Conservation (phyloP, 2,329 filamentous ascomycete species). For the Pyrenophora seminiperda region DNA sequence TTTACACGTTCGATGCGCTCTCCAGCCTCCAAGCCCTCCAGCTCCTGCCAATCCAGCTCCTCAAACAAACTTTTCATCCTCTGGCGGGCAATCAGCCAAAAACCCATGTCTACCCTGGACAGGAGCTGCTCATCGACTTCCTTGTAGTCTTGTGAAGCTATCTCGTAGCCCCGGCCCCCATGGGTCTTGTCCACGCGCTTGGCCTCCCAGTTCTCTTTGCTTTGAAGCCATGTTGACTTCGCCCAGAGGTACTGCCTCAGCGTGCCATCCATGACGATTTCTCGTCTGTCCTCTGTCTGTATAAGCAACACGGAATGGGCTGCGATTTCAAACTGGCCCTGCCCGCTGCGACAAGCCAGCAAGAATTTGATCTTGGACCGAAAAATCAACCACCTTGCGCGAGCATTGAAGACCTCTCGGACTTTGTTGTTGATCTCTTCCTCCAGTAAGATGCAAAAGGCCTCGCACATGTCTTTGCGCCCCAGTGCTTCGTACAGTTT, state of each 20-base stretch:
- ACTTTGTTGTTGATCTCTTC: not conserved
- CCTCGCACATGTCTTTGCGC: slow-evolving; percentile 7
- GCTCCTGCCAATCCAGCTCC: slow-evolving; percentile 10
- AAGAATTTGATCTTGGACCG: not conserved
- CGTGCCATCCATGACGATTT: slow-evolving; percentile 12
- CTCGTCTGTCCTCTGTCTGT: not conserved
- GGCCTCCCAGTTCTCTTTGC: not conserved
- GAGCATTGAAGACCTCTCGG: not conserved
- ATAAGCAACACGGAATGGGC: slow-evolving; percentile 11
- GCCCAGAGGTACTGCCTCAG: slow-evolving; percentile 13
- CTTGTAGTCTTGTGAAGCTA: not conserved
- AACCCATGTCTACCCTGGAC: not conserved
- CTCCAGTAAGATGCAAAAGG: slow-evolving; percentile 6
- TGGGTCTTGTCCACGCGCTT: not conserved
- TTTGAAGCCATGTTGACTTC: slow-evolving; percentile 7
- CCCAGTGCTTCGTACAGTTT: not conserved
- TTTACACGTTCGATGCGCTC: slow-evolving; percentile 1
- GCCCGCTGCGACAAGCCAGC: not conserved
- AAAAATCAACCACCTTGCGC: not conserved
- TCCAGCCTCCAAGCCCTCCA: not conserved
- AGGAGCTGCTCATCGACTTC: too few relatives aligned
- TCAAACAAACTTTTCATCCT: slow-evolving; percentile 3
- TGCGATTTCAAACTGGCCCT: not conserved
- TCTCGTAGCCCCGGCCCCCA: not conserved
- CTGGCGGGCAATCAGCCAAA: not conserved